These are phyloP conservation scores for Fusarium chuoi DNA, from an alignment of 2,329 filamentous ascomycete genomes.

Conservation along the genomic window DNA sequence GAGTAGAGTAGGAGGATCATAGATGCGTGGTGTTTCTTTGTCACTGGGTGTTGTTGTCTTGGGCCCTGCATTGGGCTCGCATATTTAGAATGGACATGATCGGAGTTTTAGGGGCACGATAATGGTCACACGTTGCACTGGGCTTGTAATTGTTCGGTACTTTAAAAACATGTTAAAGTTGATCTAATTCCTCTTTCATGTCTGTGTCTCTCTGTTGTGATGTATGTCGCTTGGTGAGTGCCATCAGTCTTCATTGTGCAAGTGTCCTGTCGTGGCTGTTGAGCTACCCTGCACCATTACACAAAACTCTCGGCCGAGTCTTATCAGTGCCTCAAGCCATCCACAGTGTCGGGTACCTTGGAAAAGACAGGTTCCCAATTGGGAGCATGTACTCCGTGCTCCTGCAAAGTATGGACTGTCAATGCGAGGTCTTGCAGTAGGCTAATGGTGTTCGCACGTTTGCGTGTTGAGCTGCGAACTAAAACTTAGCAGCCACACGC, in stretches of 20 bases:
- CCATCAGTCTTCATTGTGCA: neutral
- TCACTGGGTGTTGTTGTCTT: neutral
- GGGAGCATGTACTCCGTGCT: neutral
- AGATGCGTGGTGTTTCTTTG: conserved; percentile 9
- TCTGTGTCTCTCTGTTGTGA: neutral
- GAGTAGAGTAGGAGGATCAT: neutral
- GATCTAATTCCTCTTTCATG: neutral
- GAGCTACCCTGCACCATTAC: neutral
- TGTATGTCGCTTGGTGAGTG: neutral
- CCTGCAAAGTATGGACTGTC: neutral
- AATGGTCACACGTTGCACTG: conserved; percentile 22
- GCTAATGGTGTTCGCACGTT: neutral
- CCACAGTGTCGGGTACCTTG: neutral
- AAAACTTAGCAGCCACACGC: neutral
- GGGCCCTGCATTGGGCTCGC: conserved; percentile 4
- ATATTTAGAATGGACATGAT: conserved; percentile 33
- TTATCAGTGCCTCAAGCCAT: neutral
- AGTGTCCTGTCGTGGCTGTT: neutral
- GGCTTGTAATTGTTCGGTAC: conserved; percentile 13
- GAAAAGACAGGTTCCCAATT: neutral
- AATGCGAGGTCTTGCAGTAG: neutral
- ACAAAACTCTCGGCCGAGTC: neutral
- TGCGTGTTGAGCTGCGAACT: neutral
- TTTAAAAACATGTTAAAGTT: conserved; percentile 24
- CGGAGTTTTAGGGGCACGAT: conserved; percentile 39